phyloP scores from a whole-genome alignment of 208 protist genomes.

The Kentomonas sorsogonicus region DNA sequence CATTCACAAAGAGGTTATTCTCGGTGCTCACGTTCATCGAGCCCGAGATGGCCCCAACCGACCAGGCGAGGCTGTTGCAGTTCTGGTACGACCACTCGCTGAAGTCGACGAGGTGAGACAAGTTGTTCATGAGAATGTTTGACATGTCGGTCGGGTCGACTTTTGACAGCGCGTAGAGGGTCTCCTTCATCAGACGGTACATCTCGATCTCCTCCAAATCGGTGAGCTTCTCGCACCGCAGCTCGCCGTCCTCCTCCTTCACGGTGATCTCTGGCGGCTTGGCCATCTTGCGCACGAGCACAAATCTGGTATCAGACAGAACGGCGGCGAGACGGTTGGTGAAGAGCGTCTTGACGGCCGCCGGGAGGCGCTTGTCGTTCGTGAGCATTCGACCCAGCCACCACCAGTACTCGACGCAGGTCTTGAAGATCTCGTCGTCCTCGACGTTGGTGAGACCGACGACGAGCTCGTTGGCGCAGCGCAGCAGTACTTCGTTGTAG shows the following conservation, averaged over 20 bases:
- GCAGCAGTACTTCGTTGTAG: constrained; percentile 69
- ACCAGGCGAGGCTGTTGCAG: constrained; percentile 99
- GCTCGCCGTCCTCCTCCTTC: constrained; percentile 97
- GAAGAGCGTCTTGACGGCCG: constrained; percentile 52
- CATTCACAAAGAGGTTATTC: constrained; percentile 96
- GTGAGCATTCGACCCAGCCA: constrained; percentile 76
- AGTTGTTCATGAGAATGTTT: constrained; percentile 92
- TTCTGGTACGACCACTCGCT: constrained; percentile 95
- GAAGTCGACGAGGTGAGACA: constrained; percentile 76
- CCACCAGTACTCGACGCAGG: constrained; percentile 99
- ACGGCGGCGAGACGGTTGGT: constrained; percentile 52
- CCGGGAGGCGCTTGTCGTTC: constrained; percentile 27
- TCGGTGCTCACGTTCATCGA: constrained; percentile 95
- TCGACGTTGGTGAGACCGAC: constrained; percentile 94
- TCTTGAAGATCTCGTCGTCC: constrained; percentile 98
- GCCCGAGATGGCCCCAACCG: constrained; percentile 97
- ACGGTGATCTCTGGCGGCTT: constrained; percentile 99
- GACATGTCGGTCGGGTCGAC: constrained; percentile 94
- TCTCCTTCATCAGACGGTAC: constrained; percentile 97
- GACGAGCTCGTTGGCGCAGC: constrained; percentile 87
- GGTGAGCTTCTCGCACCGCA: constrained; percentile 94
- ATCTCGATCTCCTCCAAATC: constrained; percentile 97
- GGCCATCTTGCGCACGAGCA: constrained; percentile 97
- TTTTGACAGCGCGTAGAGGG: constrained; percentile 97
- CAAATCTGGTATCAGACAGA: constrained; percentile 88